Percentiles rank a stretch among this genome's conserved stretches.
These are phyloP conservation scores for Crithidia expoeki DNA, from an alignment of 208 protist species.

Conservation along the genomic window DNA sequence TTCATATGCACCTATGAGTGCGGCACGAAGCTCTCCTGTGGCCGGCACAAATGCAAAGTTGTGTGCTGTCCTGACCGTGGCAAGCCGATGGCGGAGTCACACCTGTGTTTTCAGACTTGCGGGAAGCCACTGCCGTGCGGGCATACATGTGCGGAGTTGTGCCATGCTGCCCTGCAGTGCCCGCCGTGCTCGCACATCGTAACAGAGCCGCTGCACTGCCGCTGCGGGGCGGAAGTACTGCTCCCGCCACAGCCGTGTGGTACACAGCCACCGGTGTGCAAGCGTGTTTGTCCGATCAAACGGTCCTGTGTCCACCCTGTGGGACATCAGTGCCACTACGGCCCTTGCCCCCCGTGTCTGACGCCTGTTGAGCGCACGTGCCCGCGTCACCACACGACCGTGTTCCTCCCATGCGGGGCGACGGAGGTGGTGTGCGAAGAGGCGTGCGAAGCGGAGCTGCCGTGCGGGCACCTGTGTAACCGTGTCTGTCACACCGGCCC, in stretches of 20 bases:
- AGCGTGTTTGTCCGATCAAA: constrained; percentile 40
- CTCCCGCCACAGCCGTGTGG: constrained; percentile 78
- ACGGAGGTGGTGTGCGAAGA: constrained; percentile 42
- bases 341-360: constrained; percentile 69
- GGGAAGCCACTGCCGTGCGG: constrained; percentile 71
- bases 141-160: constrained; percentile 72
- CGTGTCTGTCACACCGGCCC: constrained; percentile 63
- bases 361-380: constrained; percentile 48
- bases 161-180: constrained; percentile 63
- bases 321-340: constrained; percentile 75
- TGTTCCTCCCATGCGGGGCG: constrained; percentile 38
- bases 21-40: constrained; percentile 71
- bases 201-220: constrained; percentile 57
- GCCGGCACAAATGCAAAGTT: constrained; percentile 66
- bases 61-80: constrained; percentile 64
- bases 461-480: constrained; percentile 67
- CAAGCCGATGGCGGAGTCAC: constrained; percentile 38
- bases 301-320: constrained; percentile 54
- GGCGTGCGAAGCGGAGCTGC: constrained; percentile 50
- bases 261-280: constrained; percentile 60
- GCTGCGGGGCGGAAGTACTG: constrained; percentile 54
- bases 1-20: constrained; percentile 64
- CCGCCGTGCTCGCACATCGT: constrained; percentile 67
- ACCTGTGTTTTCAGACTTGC: constrained; percentile 58
- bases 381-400: constrained; percentile 45